Evolutionary conservation across 2,329 filamentous ascomycete genomes (phyloP), one percentile per base, ranked within the genome.

Genomic region (Talaromyces sp.): DNA sequence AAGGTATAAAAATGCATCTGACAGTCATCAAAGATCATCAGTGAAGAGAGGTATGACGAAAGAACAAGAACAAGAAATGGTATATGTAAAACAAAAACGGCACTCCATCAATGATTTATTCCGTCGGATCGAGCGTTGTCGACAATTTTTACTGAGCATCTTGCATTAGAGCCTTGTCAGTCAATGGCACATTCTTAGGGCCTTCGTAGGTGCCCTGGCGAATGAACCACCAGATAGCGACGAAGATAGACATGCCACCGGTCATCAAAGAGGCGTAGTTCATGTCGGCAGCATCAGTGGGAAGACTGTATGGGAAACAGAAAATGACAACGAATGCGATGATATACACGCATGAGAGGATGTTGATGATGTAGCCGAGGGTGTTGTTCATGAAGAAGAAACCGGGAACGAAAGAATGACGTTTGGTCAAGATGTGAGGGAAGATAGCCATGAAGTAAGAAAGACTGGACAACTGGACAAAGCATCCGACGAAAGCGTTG

Each of bases 321-420:
- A 82, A 86, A 52, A 86, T 79, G n/a, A 83, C 71, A 48, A 82
- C 75, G 58, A 85, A 85, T 17, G 82, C 70, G 1, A 77, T 62
- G 49, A 85, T 84, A 48, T 84, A 79, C 36, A 79, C 60, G 14
- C 82, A 79, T 6, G 81, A 73, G 4, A 79, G 56, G 10, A 69
- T 51, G 58, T 85, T 85, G 61, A 85, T 63, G 2, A 70, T 54
- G 36, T 71, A 78, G 1, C 82, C 82, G n/a, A 76, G 65, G 4
- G 65, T 72, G 8, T 81, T 80, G 46, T 65, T 69, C 63, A 85
- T 76, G 59, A 77, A 76, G 67, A 86, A 86, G 1, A 78, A 76
- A 0, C 82, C 83, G 1, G 69, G 68, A 3, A 75, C 75, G 50
- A 86, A 80, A 49, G 81, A 75, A 29, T 73, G 76, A 7, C 83